Base-by-base conservation (phyloP, 768 basidiomycete species). In the Lepiota venenata region DNA sequence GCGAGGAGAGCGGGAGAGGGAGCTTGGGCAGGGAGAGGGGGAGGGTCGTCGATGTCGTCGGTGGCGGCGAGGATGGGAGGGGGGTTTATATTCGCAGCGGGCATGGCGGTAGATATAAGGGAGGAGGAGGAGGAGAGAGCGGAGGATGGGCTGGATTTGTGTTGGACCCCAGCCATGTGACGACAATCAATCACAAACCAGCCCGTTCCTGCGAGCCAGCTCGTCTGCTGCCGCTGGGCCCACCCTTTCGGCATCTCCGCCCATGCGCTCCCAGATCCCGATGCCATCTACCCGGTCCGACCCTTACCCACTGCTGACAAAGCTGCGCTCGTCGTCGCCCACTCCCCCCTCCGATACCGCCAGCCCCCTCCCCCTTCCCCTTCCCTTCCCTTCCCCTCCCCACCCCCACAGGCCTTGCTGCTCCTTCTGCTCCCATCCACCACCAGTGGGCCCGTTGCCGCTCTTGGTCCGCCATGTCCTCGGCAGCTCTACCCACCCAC, bases 81-180 rank as follows among this genome's bases (percentile, higher is more conserved):
- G 48, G 55, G 43, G 25, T 43, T 32, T 43, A 45, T 45, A 41
- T 29, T 45, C 32, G 55, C 49, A 16, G 41, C 41, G 29, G 35
- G 22, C 56, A 52, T 57, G 45, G 56, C 32, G 32, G 61, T 52
- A 63, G 52, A 40, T 63, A 56, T 59, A 65, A 60, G 32, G 25
- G 6, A 32, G 6, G 27, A 29, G 58, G 58, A 54, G 52, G 52
- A 48, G 42, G 61, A 49, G 41, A 55, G 53, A 56, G 50, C 53
- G 50, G 44, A 40, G 51, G 44, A 35, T 52, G 50, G 43, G 41
- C 40, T 45, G 51, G 51, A 39, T 44, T 52, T 46, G 42, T 52
- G 37, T 25, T 22, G 35, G 32, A 18, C 36, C 46, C 27, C 27
- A 39, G 9, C 52, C 52, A 54, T 54, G 52, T 54, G 52, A 54